Base-by-base conservation (phyloP, 108 stramenopile species). In the Cyclotella choctawhatcheeana region DNA sequence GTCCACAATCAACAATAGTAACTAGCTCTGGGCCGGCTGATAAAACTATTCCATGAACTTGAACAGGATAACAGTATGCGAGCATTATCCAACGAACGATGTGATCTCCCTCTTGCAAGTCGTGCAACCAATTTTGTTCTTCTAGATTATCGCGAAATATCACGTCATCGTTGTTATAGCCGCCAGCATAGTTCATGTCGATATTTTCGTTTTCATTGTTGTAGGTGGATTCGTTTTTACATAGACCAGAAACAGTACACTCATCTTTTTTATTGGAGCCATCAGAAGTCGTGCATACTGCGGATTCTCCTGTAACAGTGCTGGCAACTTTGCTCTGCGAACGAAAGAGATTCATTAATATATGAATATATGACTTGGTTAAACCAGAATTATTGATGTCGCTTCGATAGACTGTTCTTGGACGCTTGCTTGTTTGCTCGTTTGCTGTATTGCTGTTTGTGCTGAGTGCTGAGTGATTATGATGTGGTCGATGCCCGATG, bases 31-130 rank as follows among this genome's bases (percentile, higher is more conserved):
- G 75, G 5, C 82, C 82, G 21, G 54, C 78, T 54, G 82, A 81
- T 56, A 85, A 44, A 21, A 85, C 84, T 62, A 85, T 85, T 13
- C 84, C 84, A 64, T 85, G 84, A 37, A 85, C 74, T 69, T 85
- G 84, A 22, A 85, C 79, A 24, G 84, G 84, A 56, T 85, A 85
- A 29, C 64, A 71, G 48, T 61, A 71, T 3, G 65, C 77, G 44
- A 84, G 64, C 60, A 73, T 72, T 44, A 61, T 75, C 83, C 83
- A 84, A 18, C 83, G 83, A 33, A 79, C 72, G 21, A 84, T 61
- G 54, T 84, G 83, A 64, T 84, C 83, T n/a, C 83, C 83, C 27
- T 50, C 74, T 32, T 68, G 45, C 18, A 84, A 69, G 51, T 67
- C 78, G 55, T 84, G 82, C 5, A 29, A 35, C 54, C 37, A 67